Base-by-base conservation (phyloP, 768 basidiomycete species). In the Boletus patriciae region DNA sequence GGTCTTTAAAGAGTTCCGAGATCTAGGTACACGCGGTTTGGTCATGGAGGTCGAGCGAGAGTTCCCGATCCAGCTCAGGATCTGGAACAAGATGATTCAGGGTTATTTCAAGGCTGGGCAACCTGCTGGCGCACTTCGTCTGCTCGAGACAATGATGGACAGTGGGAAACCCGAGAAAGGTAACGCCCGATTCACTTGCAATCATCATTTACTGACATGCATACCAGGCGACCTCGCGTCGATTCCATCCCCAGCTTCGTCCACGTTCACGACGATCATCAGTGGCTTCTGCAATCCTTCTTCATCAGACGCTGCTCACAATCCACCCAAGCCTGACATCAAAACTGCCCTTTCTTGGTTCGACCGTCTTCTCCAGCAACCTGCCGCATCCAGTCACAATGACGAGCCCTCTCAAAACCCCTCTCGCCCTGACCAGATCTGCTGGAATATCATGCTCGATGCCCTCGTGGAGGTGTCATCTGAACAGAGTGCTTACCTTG, bases 21-120 rank as follows among this genome's bases (percentile, higher is more conserved):
- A 66, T 13, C 79, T 82, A 5, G 74, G 76, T 23, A 60, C 71
- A 12, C 65, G 67, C 0, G 79, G 77, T 9, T 69, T 66, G 9
- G 50, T 68, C 16, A 49, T 51, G 6, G 51, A 52, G 43, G 65
- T 69, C 53, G 70, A 57, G 11, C 49, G 59, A 25, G 45, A 55
- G 46, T 56, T 51, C 31, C 66, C 70, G 31, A 71, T 73, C 21
- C 78, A 80, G 49, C 72, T 87, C 44, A 67, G 75, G 38, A 74
- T 86, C 3, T 93, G 84, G 83, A 89, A 90, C 61, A 76, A 80
- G 63, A 91, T 92, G 86, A 83, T 94, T 36, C 78, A 84, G 46
- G 80, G 85, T 0, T 87, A 90, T 70, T 87, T 94, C 76, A 78
- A 76, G 38, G 80, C 76, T 38, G 84, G 84, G 1, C 72, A 83